Evolutionary conservation across 331 rosid species (phyloP).

Genomic region (Quercus tomentella): DNA sequence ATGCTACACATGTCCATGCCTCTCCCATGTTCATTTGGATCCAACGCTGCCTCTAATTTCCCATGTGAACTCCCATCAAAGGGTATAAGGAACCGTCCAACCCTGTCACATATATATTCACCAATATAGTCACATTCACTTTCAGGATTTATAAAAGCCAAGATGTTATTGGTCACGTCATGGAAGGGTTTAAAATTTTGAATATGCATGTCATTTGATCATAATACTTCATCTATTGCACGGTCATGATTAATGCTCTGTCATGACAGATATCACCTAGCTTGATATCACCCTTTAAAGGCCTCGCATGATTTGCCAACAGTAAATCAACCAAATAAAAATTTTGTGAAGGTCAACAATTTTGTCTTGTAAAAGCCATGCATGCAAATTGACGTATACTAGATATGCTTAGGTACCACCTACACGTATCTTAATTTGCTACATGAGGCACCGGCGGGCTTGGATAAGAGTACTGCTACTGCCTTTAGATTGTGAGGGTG

Average conservation of each 20-base stretch:
- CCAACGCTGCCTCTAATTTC: slow-evolving; percentile 72
- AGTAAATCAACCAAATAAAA: not conserved
- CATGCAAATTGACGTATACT: not conserved
- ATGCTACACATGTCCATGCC: slow-evolving; percentile 98
- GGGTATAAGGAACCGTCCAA: slow-evolving; percentile 87
- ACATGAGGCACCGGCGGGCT: too few relatives aligned
- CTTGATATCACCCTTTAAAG: not conserved
- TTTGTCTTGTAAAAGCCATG: not conserved
- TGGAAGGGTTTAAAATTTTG: too few relatives aligned
- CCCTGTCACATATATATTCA: slow-evolving; percentile 36
- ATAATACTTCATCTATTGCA: not conserved
- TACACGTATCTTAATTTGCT: too few relatives aligned
- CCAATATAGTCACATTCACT: too few relatives aligned
- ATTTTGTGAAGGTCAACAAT: too few relatives aligned
- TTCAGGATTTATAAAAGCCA: too few relatives aligned
- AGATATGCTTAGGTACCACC: not conserved
- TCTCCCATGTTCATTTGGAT: slow-evolving; percentile 86
- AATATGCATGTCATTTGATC: not conserved
- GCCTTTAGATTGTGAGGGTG: too few relatives aligned
- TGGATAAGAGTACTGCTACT: too few relatives aligned
- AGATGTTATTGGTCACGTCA: too few relatives aligned
- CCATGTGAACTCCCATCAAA: slow-evolving; percentile 76
- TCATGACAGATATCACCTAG: not conserved
- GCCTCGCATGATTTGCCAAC: not conserved
- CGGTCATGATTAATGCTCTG: not conserved